These are phyloP conservation scores for Leccinum fallax DNA, from an alignment of 1,284 basidiomycete species.

Conservation along the genomic window DNA sequence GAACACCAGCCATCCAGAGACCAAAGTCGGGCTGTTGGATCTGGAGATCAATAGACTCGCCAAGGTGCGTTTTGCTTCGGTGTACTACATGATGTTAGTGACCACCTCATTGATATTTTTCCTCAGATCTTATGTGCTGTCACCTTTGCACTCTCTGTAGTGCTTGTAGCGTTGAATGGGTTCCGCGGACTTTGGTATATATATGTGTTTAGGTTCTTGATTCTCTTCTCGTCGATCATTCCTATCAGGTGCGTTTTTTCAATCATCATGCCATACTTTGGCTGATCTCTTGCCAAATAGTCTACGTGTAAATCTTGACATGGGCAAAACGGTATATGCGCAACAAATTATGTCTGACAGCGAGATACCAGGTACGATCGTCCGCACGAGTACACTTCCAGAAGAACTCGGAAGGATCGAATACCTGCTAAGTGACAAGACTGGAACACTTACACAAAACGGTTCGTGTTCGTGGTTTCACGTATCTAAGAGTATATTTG, in stretches of 20 bases:
- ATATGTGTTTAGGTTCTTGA: constrained; percentile 95
- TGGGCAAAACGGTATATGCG: constrained; percentile 99
- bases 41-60: constrained; percentile 95
- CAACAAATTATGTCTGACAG: constrained; percentile 91
- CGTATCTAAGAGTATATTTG: neutral
- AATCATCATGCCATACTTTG: neutral
- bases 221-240: constrained; percentile 98
- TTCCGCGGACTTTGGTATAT: constrained; percentile 97
- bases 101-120: neutral
- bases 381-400: constrained; percentile 94
- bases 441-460: constrained; percentile 97
- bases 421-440: constrained; percentile 96
- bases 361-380: constrained; percentile 95
- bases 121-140: constrained; percentile 89
- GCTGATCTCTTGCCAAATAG: constrained; percentile 44
- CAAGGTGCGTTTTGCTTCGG: constrained; percentile 60
- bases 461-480: constrained; percentile 50
- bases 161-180: constrained; percentile 94
- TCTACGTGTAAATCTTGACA: constrained; percentile 97
- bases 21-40: constrained; percentile 92
- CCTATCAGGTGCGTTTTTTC: constrained; percentile 82
- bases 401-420: constrained; percentile 97
- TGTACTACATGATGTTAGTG: neutral
- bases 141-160: constrained; percentile 89
- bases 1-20: constrained; percentile 97